A percentile compares a stretch with the other conserved stretches of the same genome.
These are phyloP conservation scores for Dothideomycetes sp. DNA, from an alignment of 2,329 filamentous ascomycete genomes.

Conservation along the genomic window DNA sequence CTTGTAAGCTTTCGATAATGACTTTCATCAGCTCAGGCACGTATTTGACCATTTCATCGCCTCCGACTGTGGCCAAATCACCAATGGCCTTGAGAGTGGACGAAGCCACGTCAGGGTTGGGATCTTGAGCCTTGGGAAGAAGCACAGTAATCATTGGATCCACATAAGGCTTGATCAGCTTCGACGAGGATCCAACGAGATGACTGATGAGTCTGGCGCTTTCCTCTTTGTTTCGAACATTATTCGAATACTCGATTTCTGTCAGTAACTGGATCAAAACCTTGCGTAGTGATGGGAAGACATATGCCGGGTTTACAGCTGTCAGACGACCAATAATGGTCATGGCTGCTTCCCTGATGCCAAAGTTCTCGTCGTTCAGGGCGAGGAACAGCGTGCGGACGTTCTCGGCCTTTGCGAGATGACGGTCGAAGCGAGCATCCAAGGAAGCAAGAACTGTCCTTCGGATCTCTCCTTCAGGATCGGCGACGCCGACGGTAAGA, in stretches of 20 bases:
- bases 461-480: slow-evolving; percentile 78
- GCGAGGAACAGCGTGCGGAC: slow-evolving; percentile 92
- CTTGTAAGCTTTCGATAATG: slow-evolving; percentile 86
- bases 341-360: slow-evolving; percentile 88
- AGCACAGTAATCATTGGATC: slow-evolving; percentile 92
- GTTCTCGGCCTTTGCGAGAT: slow-evolving; percentile 95
- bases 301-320: slow-evolving; percentile 86
- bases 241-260: slow-evolving; percentile 92
- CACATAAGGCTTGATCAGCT: slow-evolving; percentile 90
- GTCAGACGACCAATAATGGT: slow-evolving; percentile 92
- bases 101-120: slow-evolving; percentile 78
- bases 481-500: slow-evolving; percentile 86
- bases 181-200: slow-evolving; percentile 84
- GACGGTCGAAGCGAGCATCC: slow-evolving; percentile 87
- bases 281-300: slow-evolving; percentile 91
- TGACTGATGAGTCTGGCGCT: slow-evolving; percentile 88
- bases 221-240: slow-evolving; percentile 88
- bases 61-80: slow-evolving; percentile 86
- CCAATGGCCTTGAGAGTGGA: slow-evolving; percentile 94
- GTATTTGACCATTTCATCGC: slow-evolving; percentile 86
- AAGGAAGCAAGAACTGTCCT: slow-evolving; percentile 80
- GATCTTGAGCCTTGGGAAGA: slow-evolving; percentile 82
- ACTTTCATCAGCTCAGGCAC: slow-evolving; percentile 89
- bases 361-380: slow-evolving; percentile 87
- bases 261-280: slow-evolving; percentile 93